A percentile compares a stretch with the other conserved stretches of the same genome.
Conservation (phyloP, 306 rosid species). For the Astragalus glycyphyllos region DNA sequence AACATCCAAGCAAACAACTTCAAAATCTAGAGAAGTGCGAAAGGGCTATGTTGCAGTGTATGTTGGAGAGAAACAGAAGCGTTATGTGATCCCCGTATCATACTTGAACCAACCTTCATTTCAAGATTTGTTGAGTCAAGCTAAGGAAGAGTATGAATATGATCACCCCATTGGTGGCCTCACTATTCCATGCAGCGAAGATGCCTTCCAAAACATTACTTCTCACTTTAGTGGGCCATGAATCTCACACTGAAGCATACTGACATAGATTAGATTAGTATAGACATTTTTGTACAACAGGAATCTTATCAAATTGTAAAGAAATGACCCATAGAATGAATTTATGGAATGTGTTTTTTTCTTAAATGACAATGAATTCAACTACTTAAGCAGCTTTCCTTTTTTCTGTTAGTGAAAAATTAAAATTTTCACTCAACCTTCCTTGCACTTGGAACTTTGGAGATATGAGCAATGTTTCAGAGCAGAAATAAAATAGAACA, state of each 20-base stretch:
- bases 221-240: neutral
- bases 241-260: neutral
- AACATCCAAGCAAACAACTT: neutral
- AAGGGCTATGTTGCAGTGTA: conserved; percentile 8
- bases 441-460: too few species aligned
- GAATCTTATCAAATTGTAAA: neutral
- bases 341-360: too few species aligned
- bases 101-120: conserved; percentile 3
- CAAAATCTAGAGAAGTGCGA: neutral
- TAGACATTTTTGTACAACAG: neutral
- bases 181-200: conserved; percentile 20
- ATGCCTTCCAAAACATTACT: neutral
- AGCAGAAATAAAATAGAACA: too few species aligned
- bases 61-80: conserved; percentile 22
- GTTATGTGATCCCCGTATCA: neutral
- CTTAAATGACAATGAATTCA: too few species aligned
- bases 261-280: neutral
- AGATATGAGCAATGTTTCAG: too few species aligned
- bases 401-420: neutral
- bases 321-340: too few species aligned
- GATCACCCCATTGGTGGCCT: conserved; percentile 15
- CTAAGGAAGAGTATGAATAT: conserved; percentile 18
- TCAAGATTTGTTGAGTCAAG: neutral
- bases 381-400: neutral
- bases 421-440: too few species aligned